Conservation (phyloP, 148 eudicot species). For the Spergularia marina region DNA sequence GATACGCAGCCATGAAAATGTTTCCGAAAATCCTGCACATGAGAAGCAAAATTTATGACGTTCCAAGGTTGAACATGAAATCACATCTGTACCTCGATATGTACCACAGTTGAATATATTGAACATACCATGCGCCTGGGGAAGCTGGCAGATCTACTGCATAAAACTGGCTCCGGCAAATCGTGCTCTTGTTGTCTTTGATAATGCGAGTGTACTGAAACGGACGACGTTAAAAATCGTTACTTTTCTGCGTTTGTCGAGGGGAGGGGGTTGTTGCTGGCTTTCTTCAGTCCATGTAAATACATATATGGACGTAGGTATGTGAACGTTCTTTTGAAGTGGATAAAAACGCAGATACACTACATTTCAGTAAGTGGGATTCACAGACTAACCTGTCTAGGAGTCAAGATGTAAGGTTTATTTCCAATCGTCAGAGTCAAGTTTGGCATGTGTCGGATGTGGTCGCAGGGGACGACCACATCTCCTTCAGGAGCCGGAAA, state of each 20-base stretch:
- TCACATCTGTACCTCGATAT: neutral
- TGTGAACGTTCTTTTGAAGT: too few species aligned
- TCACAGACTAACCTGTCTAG: slow-evolving; percentile 22
- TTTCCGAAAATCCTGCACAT: slow-evolving; percentile 33
- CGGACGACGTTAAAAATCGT: neutral
- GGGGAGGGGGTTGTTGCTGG: neutral
- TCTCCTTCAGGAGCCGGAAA: slow-evolving; percentile 27
- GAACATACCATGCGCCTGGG: slow-evolving; percentile 25
- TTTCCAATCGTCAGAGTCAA: slow-evolving; percentile 29
- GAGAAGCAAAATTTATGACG: neutral
- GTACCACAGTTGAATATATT: neutral
- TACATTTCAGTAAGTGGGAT: neutral
- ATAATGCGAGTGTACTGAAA: slow-evolving; percentile 22
- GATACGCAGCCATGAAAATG: slow-evolving; percentile 31
- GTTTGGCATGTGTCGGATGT: slow-evolving; percentile 24
- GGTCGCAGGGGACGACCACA: slow-evolving; percentile 20
- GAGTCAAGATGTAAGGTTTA: slow-evolving; percentile 28
- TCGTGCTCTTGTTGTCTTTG: slow-evolving; percentile 2
- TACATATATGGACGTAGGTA: too few species aligned
- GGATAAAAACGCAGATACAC: neutral
- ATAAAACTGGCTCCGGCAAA: slow-evolving; percentile 28
- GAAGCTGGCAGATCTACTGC: slow-evolving; percentile 23
- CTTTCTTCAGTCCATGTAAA: neutral
- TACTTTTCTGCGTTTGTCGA: neutral
- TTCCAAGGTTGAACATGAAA: neutral